A percentile compares a stretch with the other conserved stretches of the same genome.
Conservation (phyloP, 2,329 filamentous ascomycete species). For the Aspergillus awamori region DNA sequence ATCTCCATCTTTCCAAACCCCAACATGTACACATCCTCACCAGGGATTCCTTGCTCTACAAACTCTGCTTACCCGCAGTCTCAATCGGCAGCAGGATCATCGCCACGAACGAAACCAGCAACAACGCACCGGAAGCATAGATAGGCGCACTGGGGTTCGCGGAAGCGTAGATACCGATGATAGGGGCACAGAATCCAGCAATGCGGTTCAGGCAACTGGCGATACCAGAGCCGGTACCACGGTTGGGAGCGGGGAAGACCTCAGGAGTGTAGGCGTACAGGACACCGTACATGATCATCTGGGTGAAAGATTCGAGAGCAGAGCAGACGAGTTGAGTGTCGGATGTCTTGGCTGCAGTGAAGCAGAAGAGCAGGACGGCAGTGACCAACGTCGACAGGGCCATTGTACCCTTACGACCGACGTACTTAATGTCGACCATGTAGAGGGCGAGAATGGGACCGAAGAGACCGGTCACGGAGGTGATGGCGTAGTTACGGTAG, state of each 20-base stretch:
- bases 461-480: conserved; percentile 73
- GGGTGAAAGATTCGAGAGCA: conserved; percentile 57
- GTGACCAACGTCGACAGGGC: conserved; percentile 55
- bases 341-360: conserved; percentile 53
- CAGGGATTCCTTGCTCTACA: too few species aligned
- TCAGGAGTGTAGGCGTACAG: conserved; percentile 60
- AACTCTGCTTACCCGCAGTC: too few species aligned
- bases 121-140: too few species aligned
- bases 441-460: conserved; percentile 75
- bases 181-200: too few species aligned
- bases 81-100: too few species aligned
- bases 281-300: conserved; percentile 57
- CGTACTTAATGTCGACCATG: conserved; percentile 69
- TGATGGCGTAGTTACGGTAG: conserved; percentile 83
- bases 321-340: conserved; percentile 54
- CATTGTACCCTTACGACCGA: conserved; percentile 62
- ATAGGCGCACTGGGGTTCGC: too few species aligned
- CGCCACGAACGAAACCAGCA: too few species aligned
- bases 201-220: conserved; percentile 42
- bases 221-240: conserved; percentile 55
- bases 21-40: too few species aligned
- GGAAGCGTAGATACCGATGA: too few species aligned
- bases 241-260: conserved; percentile 55
- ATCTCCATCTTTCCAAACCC: too few species aligned
- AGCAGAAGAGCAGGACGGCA: conserved; percentile 58